phyloP scores from a whole-genome alignment of 257 asterid species.

The Mitragyna speciosa region DNA sequence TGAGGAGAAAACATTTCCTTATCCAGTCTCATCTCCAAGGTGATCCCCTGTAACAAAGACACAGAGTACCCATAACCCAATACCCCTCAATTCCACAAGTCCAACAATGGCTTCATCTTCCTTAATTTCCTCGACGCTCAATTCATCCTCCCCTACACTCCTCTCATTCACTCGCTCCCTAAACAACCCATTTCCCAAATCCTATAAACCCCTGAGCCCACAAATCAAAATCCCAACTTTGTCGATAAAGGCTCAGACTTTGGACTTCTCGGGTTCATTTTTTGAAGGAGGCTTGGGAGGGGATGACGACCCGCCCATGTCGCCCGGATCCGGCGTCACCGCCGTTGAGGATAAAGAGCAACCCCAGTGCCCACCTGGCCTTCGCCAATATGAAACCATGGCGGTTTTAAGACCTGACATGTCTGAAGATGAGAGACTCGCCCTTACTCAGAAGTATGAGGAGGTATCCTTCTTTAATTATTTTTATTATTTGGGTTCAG shows the following conservation, averaged over 20 bases:
- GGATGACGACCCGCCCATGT: constrained; percentile 46
- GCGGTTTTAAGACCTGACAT: constrained; percentile 81
- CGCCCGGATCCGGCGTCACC: constrained; percentile 60
- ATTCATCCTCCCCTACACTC: constrained; percentile 13
- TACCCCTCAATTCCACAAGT: not conserved
- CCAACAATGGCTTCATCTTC: constrained; percentile 17
- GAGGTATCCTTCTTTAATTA: constrained; percentile 45
- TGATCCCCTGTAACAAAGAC: not conserved
- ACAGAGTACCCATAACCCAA: not conserved
- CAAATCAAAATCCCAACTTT: not conserved
- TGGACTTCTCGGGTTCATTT: constrained; percentile 47
- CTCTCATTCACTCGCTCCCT: constrained; percentile 8
- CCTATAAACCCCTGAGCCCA: not conserved
- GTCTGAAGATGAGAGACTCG: constrained; percentile 93
- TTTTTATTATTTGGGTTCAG: not conserved
- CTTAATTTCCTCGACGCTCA: constrained; percentile 11
- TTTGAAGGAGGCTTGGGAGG: constrained; percentile 65
- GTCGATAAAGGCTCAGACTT: constrained; percentile 35
- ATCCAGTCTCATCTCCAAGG: not conserved
- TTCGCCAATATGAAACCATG: constrained; percentile 86
- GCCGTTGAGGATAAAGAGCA: constrained; percentile 76
- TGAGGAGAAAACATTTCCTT: not conserved
- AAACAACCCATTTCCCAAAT: constrained; percentile 13
- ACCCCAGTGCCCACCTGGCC: constrained; percentile 93
- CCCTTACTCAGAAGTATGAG: constrained; percentile 86